Base-by-base conservation (phyloP, 2,329 filamentous ascomycete species). In the Calonectria hawksworthii region DNA sequence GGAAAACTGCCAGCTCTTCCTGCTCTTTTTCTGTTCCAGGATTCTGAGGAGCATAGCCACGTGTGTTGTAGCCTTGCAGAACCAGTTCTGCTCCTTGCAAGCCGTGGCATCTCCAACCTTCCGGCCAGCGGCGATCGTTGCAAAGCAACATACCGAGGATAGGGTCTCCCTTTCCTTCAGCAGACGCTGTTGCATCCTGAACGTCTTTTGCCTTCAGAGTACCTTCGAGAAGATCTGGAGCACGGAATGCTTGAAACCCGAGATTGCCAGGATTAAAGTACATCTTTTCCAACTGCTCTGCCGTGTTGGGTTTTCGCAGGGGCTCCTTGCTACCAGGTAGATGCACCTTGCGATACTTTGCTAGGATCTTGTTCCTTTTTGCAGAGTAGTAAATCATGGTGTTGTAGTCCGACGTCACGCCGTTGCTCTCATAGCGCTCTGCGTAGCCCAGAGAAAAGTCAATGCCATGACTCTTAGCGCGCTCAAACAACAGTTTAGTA, bases 81-180 rank as follows among this genome's bases (percentile, higher is more conserved):
- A 71, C 44, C 26, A 71, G 13, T 30, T 71, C 68, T 13, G 59
- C 59, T 3, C 68, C 68, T 23, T 71, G 68, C 13, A 71, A 18
- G 30, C 68, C 68, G 32, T 71, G 65, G 16, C 36, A 47, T 30
- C 68, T n/a, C 68, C 68, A 71, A 13, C 41, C 59, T 47, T 71
- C 68, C 5, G 68, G 56, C 68, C 68, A 71, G 4, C 68, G 56
- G 14, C 68, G 68, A 28, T 71, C 68, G 44, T 71, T 71, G 59
- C 68, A 71, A 32, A 71, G 50, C 16, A 71, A 18, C 68, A 71
- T 71, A 8, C 68, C 68, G 16, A 71, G 38, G 26, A 71, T 71
- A 2, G 68, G 68, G 34, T 71, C 68, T 44, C 56, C 68, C 28
- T 63, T 63, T 21, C 68, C 54, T 18, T 52, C 30, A 3, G 13